phyloP scores from a whole-genome alignment of 139 green algal genomes.

The Tetradesmus lagerheimii region DNA sequence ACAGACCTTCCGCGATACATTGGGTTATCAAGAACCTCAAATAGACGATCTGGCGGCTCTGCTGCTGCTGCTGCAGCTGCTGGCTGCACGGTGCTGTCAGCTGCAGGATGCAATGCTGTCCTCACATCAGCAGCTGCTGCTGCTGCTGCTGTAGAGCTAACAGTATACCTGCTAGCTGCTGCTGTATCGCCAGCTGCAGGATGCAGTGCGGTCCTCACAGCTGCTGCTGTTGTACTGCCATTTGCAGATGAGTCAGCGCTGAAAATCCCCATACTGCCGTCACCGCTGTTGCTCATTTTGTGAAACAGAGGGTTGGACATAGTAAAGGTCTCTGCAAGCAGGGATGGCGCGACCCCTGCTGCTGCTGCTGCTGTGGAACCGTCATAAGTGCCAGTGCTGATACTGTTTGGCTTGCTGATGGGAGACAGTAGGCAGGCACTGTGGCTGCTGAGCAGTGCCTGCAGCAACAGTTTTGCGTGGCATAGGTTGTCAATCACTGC shows the following conservation, averaged over 20 bases:
- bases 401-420: not conserved
- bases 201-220: not conserved
- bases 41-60: not conserved
- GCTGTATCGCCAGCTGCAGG: not conserved
- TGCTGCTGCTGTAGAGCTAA: not conserved
- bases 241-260: not conserved
- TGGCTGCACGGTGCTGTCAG: not conserved
- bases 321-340: not conserved
- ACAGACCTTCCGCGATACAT: conserved; percentile 19
- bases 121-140: not conserved
- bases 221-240: not conserved
- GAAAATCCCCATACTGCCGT: not conserved
- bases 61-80: not conserved
- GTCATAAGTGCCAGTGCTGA: not conserved
- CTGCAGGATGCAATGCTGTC: not conserved
- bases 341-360: not conserved
- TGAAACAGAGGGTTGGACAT: not conserved
- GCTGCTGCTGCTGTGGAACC: not conserved
- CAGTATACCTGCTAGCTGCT: too few species aligned
- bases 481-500: too few species aligned
- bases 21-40: conserved; percentile 20
- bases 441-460: not conserved
- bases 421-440: not conserved
- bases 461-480: too few species aligned
- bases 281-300: not conserved